Evolutionary conservation across 176 grass and related monocot genomes (phyloP).

Genomic region (Puya raimondii): DNA sequence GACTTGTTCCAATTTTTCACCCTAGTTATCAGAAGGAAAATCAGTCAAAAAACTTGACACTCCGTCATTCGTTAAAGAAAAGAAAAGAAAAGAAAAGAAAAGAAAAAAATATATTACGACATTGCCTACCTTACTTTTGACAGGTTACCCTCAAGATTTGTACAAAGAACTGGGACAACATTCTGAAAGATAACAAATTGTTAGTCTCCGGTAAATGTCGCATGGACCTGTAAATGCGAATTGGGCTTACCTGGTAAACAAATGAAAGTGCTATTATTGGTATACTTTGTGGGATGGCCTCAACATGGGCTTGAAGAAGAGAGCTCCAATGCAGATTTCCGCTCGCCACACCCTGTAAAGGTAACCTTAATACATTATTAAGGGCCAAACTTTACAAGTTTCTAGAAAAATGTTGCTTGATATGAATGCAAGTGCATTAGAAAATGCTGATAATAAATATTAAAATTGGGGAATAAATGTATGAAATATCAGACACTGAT

Average conservation of each 20-base stretch:
- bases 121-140: conserved; percentile 67
- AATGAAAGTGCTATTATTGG: conserved; percentile 90
- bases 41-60: not conserved
- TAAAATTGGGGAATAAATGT: too few species aligned
- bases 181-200: conserved; percentile 50
- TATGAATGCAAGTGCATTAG: too few species aligned
- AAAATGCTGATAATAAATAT: too few species aligned
- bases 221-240: conserved; percentile 5
- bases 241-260: conserved; percentile 73
- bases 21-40: not conserved
- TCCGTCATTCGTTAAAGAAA: not conserved
- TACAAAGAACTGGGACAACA: conserved; percentile 87
- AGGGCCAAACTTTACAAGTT: conserved; percentile 8
- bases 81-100: not conserved
- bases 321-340: conserved; percentile 69
- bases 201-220: conserved; percentile 20
- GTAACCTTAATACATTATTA: conserved; percentile 1
- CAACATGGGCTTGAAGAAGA: conserved; percentile 60
- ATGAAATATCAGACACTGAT: too few species aligned
- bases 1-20: too few species aligned
- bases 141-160: conserved; percentile 84
- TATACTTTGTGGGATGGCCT: conserved; percentile 80
- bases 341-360: conserved; percentile 50
- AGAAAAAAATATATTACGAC: too few species aligned
- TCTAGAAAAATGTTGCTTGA: conserved; percentile 5